These are phyloP conservation scores for Fagus crenata DNA, from an alignment of 306 rosid genomes.

Conservation along the genomic window DNA sequence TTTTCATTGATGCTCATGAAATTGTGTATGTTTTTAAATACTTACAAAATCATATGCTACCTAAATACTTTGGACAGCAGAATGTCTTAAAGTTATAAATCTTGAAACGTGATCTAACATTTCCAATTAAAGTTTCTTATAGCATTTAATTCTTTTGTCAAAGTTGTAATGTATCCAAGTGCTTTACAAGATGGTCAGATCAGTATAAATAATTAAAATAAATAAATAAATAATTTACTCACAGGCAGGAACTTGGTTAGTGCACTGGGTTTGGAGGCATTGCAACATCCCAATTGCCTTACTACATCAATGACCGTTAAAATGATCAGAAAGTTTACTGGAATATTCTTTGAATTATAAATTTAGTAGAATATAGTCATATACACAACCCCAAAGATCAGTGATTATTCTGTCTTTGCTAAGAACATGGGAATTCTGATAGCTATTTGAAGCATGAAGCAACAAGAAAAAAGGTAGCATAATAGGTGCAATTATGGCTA, in stretches of 20 bases:
- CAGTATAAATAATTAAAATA: not conserved
- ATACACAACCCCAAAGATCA: not conserved
- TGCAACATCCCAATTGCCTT: conserved; percentile 24
- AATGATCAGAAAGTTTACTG: not conserved
- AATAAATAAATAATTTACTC: conserved; percentile 5
- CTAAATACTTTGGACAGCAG: not conserved
- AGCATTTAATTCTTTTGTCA: not conserved
- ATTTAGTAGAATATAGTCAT: not conserved
- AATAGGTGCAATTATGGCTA: not conserved
- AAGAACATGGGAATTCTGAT: not conserved
- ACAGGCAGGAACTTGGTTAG: conserved; percentile 28
- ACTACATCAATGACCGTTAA: conserved; percentile 16
- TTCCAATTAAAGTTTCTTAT: not conserved
- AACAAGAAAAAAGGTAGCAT: not conserved
- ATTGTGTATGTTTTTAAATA: not conserved
- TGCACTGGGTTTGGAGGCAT: conserved; percentile 35
- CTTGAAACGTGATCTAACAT: not conserved
- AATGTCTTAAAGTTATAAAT: not conserved
- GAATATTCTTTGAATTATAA: not conserved
- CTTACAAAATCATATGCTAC: not conserved
- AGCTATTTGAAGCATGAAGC: not conserved
- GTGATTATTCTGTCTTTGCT: not conserved
- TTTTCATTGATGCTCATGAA: not conserved
- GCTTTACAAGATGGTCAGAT: not conserved
- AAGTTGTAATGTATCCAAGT: not conserved